Conservation (phyloP, 2,329 filamentous ascomycete species). For the Amylocarpus encephaloides region DNA sequence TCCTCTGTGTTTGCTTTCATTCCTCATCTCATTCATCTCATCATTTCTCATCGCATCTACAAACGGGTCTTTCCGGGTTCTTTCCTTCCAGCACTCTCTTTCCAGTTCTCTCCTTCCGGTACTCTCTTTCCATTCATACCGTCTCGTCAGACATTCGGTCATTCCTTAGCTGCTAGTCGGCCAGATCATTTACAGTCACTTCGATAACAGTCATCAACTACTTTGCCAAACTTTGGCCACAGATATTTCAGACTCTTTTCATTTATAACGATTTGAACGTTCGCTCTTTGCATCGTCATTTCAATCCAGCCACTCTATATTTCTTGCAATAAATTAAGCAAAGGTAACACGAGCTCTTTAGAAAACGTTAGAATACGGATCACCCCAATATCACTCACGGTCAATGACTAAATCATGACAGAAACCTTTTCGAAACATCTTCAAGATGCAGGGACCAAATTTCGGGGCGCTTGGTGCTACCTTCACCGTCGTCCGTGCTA, state of each 20-base stretch:
- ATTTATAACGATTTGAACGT: neutral
- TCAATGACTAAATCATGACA: neutral
- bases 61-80: constrained; percentile 18
- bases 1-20: constrained; percentile 21
- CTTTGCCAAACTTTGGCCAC: neutral
- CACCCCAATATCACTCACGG: neutral
- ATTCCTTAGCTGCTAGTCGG: constrained; percentile 27
- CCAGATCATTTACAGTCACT: constrained; percentile 14
- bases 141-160: constrained; percentile 26
- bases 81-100: constrained; percentile 14
- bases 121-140: constrained; percentile 22
- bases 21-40: constrained; percentile 22
- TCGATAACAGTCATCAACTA: constrained; percentile 1
- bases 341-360: neutral
- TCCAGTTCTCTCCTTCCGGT: constrained; percentile 14
- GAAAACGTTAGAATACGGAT: neutral
- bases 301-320: neutral
- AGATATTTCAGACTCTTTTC: neutral
- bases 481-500: constrained; percentile 66
- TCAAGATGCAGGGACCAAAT: constrained; percentile 24
- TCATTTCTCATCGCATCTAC: constrained; percentile 21
- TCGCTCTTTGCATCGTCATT: neutral
- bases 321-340: neutral
- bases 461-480: constrained; percentile 65
- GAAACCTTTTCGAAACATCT: neutral